Conservation (phyloP, 208 protist species). For the Phytomonas francai region DNA sequence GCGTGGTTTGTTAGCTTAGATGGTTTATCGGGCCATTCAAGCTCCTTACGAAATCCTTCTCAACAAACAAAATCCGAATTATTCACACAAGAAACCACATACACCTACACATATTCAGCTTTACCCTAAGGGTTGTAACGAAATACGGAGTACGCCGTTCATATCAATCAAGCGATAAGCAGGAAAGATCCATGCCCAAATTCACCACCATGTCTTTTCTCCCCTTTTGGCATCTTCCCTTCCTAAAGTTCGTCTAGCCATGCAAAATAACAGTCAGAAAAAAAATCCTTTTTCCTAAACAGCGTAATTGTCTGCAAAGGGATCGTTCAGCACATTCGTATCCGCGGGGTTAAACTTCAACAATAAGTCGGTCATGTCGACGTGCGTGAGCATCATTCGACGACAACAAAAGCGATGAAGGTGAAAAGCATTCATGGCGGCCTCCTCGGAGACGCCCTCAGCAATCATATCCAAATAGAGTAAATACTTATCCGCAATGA, state of each 20-base stretch:
- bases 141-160: too few relatives aligned
- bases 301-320: constrained; percentile 4
- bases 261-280: constrained; percentile 5
- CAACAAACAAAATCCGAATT: too few relatives aligned
- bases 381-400: constrained; percentile 99
- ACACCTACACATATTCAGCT: too few relatives aligned
- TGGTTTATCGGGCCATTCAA: too few relatives aligned
- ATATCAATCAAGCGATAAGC: too few relatives aligned
- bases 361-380: constrained; percentile 99
- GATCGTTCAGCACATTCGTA: constrained; percentile 35
- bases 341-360: constrained; percentile 89
- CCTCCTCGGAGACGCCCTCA: constrained; percentile 90
- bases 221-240: not conserved
- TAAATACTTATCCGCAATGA: constrained; percentile 98
- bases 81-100: too few relatives aligned
- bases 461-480: constrained; percentile 91
- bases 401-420: constrained; percentile 99
- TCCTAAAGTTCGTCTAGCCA: not conserved
- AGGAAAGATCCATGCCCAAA: too few relatives aligned
- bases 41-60: too few relatives aligned
- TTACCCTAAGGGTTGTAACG: too few relatives aligned
- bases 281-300: not conserved
- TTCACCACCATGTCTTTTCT: not conserved
- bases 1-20: too few relatives aligned
- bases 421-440: constrained; percentile 95